A percentile compares a stretch with the other conserved stretches of the same genome.
Evolutionary conservation across 495 filamentous ascomycete species (phyloP).

Genomic region (Aspergillus carlsbadensis): DNA sequence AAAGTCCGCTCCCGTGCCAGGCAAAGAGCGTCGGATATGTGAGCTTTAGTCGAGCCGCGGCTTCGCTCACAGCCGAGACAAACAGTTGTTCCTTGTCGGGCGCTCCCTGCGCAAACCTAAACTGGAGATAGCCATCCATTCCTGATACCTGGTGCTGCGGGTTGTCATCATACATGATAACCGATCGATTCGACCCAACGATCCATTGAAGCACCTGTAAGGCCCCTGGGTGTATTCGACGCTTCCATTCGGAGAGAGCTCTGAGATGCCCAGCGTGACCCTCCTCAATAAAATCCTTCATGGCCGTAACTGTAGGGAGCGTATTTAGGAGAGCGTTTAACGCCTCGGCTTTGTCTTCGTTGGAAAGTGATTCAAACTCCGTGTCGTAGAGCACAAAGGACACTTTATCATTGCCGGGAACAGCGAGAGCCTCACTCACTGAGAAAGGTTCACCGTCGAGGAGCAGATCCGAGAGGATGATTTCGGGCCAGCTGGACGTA

Average conservation of each 20-base stretch:
- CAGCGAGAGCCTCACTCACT: neutral
- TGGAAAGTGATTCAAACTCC: conserved; percentile 54
- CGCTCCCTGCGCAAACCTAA: conserved; percentile 83
- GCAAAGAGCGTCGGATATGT: conserved; percentile 72
- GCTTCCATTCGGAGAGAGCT: conserved; percentile 57
- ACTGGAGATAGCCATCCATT: conserved; percentile 73
- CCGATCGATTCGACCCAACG: conserved; percentile 85
- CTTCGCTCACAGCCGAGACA: conserved; percentile 55
- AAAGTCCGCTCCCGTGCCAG: conserved; percentile 75
- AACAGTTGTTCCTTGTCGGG: conserved; percentile 91
- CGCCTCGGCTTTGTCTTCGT: conserved; percentile 46
- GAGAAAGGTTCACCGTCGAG: neutral
- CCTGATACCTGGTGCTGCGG: conserved; percentile 57
- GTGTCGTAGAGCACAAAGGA: conserved; percentile 48
- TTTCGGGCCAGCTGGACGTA: neutral
- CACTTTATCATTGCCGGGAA: conserved; percentile 13
- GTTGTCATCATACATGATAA: conserved; percentile 63
- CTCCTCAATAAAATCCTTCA: conserved; percentile 58
- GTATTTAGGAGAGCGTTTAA: conserved; percentile 63
- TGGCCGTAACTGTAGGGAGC: conserved; percentile 63
- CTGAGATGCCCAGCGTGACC: conserved; percentile 25
- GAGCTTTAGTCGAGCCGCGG: conserved; percentile 34
- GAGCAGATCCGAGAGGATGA: conserved; percentile 23
- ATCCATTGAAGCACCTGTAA: conserved; percentile 81
- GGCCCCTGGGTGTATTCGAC: conserved; percentile 63